Evolutionary conservation across 2,329 filamentous ascomycete species (phyloP), one percentile per base, ranked within the genome.

Genomic region (Spiromastix sp.): DNA sequence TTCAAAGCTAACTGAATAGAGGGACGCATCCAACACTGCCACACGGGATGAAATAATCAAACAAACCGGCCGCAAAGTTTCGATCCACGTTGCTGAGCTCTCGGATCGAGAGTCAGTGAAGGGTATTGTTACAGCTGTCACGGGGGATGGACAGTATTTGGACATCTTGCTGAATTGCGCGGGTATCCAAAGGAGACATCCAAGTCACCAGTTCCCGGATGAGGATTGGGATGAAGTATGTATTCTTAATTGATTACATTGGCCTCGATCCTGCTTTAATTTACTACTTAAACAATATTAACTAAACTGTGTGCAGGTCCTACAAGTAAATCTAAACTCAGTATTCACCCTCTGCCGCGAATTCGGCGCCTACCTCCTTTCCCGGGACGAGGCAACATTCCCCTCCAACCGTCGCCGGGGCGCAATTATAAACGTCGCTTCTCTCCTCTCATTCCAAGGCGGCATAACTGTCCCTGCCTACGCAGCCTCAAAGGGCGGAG

Each of bases 381-480:
- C 59, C 2, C 72, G 78, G 10, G 52, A 60, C 4, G 60, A 63
- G 1, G 66, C 64, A 0, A 34, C 48, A n/a, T 34, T 42, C 44
- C 48, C 61, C 18, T 70, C 67, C 3, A 70, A 71, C 34, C 71
- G 78, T 25, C n/a, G n/a, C n/a, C 65, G 72, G 39, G 82, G 82
- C 16, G 32, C 41, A 27, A 81, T 94, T 61, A 81, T 94, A 66
- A 94, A 93, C 62, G 77, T 93, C 37, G 85, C 79, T 8, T 83
- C 76, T 9, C 71, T 95, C 26, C 71, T 93, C 24, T 77, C 76
- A 30, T 89, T 89, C 68, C 83, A 93, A 55, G 87, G 87, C 36
- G 86, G 86, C 1, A 69, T 94, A 45, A 93, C 81, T 0, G 84
- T 94, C 1, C 85, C 85, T 0, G 86, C 86, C 1, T 94, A 94